phyloP scores from a whole-genome alignment of 441 rosid genomes.

The Syzygium malaccense region DNA sequence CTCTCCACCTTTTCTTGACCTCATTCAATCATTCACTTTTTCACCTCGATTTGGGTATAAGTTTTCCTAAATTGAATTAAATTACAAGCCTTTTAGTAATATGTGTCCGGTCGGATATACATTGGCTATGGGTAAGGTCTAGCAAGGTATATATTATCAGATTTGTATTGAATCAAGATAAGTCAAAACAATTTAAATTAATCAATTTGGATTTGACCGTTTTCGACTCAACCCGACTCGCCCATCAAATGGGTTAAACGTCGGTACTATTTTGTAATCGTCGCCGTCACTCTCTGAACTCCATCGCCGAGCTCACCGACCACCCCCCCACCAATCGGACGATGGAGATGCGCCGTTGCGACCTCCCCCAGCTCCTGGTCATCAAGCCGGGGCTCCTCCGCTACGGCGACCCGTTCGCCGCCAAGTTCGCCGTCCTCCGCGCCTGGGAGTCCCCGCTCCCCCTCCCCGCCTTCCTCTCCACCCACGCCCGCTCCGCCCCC shows the following conservation, averaged over 20 bases:
- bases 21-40: no score
- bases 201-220: no score
- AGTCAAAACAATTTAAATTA: no score
- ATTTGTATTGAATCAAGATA: no score
- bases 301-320: neutral
- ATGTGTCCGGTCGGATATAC: no score
- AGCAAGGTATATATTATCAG: no score
- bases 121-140: no score
- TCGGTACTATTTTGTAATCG: neutral
- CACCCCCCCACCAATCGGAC: neutral
- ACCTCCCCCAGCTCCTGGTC: conserved; percentile 29
- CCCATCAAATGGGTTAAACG: neutral
- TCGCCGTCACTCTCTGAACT: neutral
- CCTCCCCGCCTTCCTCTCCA: conserved; percentile 21
- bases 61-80: no score
- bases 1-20: no score
- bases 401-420: conserved; percentile 10
- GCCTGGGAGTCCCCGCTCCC: conserved; percentile 43
- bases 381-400: conserved; percentile 8
- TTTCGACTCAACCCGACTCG: no score
- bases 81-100: no score
- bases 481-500: conserved; percentile 20
- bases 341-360: neutral
- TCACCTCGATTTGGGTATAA: no score
- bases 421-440: conserved; percentile 22